Evolutionary conservation across 2,329 filamentous ascomycete genomes (phyloP).

Genomic region (Claviceps maximensis): DNA sequence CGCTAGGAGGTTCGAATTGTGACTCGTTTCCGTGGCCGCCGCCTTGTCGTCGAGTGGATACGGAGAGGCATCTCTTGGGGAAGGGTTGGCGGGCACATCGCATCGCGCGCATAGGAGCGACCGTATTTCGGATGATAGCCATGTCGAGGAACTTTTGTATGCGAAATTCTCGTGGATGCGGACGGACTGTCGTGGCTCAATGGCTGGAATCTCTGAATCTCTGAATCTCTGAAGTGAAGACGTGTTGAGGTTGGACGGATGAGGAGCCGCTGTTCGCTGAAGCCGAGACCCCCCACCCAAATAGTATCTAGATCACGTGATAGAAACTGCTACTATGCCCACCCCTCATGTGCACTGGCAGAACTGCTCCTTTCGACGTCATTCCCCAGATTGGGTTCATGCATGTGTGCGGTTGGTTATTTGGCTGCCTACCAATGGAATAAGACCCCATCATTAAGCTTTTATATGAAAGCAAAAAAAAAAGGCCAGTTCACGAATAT

Average conservation of each 20-base stretch:
- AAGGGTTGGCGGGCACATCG: slow-evolving; percentile 24
- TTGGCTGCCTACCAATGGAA: too few species aligned
- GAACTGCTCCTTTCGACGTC: neutral
- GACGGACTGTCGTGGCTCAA: slow-evolving; percentile 14
- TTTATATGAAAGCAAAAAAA: too few species aligned
- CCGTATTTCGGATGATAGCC: slow-evolving; percentile 24
- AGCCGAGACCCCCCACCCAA: neutral
- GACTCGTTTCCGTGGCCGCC: slow-evolving; percentile 42
- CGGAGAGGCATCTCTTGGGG: slow-evolving; percentile 28
- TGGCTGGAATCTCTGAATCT: slow-evolving; percentile 14
- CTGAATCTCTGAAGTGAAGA: too few species aligned
- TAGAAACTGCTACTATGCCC: neutral
- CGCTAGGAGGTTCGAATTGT: slow-evolving; percentile 78
- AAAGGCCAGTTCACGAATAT: neutral
- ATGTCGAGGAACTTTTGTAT: slow-evolving; percentile 12
- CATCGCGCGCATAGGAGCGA: slow-evolving; percentile 23
- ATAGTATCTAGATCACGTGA: neutral
- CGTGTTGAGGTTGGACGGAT: neutral
- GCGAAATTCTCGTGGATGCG: slow-evolving; percentile 11
- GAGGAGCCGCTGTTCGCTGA: neutral
- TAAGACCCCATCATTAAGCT: too few species aligned
- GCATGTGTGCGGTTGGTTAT: neutral
- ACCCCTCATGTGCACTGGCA: neutral
- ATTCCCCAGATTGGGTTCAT: neutral
- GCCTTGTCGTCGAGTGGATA: slow-evolving; percentile 28